Evolutionary conservation across 2,329 filamentous ascomycete species (phyloP).

Genomic region (Colletotrichum noveboracense): DNA sequence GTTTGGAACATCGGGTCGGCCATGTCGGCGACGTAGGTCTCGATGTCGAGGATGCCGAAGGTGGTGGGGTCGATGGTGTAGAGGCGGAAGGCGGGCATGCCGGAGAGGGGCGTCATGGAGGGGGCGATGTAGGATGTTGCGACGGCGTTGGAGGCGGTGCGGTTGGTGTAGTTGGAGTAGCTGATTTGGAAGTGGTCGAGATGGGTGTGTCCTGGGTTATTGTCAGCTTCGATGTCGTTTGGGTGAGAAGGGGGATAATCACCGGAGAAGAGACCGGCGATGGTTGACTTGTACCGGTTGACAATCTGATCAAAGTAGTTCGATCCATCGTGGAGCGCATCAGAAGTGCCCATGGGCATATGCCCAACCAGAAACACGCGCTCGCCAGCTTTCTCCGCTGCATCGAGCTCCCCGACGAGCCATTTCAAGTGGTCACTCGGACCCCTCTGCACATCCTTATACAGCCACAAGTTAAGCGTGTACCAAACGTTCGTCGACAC

Average conservation of each 20-base stretch:
- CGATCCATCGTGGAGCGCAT: not conserved
- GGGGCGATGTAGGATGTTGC: not conserved
- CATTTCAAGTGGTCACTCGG: not conserved
- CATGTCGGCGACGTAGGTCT: not conserved
- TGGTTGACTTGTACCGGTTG: not conserved
- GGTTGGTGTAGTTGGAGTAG: not conserved
- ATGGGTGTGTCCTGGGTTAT: not conserved
- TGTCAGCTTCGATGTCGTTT: not conserved
- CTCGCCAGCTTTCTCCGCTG: not conserved
- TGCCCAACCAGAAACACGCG: not conserved
- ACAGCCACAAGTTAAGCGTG: not conserved
- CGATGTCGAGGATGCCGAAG: not conserved
- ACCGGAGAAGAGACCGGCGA: not conserved
- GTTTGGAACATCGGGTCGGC: not conserved
- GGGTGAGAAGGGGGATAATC: accelerated
- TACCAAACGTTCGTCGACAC: not conserved
- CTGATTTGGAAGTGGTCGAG: not conserved
- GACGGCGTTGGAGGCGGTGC: not conserved
- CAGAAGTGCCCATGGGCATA: not conserved
- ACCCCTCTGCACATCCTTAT: not conserved
- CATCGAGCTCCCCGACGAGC: not conserved
- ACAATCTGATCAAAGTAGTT: not conserved
- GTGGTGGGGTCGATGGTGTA: not conserved
- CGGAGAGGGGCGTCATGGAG: not conserved
- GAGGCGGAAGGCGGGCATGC: not conserved